Conservation (phyloP, 164 flowering plant genomes). For the Liquidambar formosana region DNA sequence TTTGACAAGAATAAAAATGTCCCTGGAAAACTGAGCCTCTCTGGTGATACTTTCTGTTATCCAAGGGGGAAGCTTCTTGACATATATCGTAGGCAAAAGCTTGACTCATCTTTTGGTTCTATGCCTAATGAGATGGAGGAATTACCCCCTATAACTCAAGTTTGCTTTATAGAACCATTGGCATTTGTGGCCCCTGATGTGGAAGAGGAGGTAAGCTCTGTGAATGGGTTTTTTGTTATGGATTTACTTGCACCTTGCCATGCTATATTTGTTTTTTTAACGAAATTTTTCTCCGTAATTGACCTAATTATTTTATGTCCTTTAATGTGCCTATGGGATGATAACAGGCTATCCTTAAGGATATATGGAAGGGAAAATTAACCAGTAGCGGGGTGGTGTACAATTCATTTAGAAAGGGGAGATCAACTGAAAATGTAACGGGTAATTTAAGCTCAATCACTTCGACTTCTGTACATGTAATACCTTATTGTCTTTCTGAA, state of each 20-base stretch:
- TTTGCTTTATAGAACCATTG: conserved; percentile 53
- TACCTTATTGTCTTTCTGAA: background rate
- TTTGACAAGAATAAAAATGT: conserved; percentile 35
- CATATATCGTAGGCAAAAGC: conserved; percentile 68
- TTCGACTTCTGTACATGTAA: background rate
- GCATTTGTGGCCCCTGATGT: conserved; percentile 79
- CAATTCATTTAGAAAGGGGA: conserved; percentile 47
- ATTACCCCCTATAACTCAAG: conserved; percentile 47
- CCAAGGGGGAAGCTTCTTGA: conserved; percentile 93
- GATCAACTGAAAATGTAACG: conserved; percentile 34
- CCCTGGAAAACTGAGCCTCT: conserved; percentile 42
- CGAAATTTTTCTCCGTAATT: background rate
- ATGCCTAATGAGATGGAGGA: conserved; percentile 59
- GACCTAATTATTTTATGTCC: background rate
- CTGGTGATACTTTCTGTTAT: conserved; percentile 49
- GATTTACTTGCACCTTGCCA: background rate
- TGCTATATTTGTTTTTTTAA: background rate
- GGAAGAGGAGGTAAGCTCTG: conserved; percentile 71
- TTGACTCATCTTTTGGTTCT: conserved; percentile 35
- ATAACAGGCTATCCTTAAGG: conserved; percentile 57
- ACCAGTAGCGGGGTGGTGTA: conserved; percentile 53
- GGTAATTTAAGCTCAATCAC: conserved; percentile 34
- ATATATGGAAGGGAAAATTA: conserved; percentile 74
- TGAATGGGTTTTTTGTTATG: background rate
- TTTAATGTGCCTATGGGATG: conserved; percentile 1